Percentiles rank a stretch among this genome's conserved stretches.
These are phyloP conservation scores for Pythium biforme DNA, from an alignment of 352 stramenopile genomes.

Conservation along the genomic window DNA sequence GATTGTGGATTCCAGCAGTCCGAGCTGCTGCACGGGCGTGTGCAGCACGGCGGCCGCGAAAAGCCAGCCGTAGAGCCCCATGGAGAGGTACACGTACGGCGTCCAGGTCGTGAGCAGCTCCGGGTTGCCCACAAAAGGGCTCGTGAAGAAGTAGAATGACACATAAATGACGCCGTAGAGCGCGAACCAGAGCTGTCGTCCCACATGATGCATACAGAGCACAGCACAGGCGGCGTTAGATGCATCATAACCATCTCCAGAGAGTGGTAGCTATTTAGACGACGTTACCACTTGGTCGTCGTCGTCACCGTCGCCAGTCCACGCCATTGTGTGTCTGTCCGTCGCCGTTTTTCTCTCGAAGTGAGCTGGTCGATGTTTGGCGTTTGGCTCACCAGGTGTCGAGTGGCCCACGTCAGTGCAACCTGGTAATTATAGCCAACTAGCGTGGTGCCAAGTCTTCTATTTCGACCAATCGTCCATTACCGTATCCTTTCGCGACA, in stretches of 20 bases:
- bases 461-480: constrained; percentile 24
- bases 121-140: constrained; percentile 80
- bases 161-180: constrained; percentile 80
- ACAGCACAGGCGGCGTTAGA: not conserved
- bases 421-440: constrained; percentile 4
- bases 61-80: constrained; percentile 85
- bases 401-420: constrained; percentile 4
- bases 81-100: constrained; percentile 86
- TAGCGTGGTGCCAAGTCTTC: not conserved
- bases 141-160: constrained; percentile 90
- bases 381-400: not conserved
- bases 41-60: constrained; percentile 73
- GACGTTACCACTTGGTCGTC: constrained; percentile 31
- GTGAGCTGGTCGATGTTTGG: not conserved
- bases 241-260: not conserved
- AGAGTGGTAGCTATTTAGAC: no score
- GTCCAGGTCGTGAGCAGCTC: constrained; percentile 86
- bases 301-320: constrained; percentile 9
- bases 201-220: constrained; percentile 2
- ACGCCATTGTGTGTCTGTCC: constrained; percentile 6
- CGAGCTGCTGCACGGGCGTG: constrained; percentile 67
- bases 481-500: not conserved
- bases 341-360: constrained; percentile 7
- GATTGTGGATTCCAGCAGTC: constrained; percentile 76
- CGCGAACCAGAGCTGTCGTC: constrained; percentile 70